Evolutionary conservation across 176 grass and related monocot genomes (phyloP).

Genomic region (Paspalum vaginatum): DNA sequence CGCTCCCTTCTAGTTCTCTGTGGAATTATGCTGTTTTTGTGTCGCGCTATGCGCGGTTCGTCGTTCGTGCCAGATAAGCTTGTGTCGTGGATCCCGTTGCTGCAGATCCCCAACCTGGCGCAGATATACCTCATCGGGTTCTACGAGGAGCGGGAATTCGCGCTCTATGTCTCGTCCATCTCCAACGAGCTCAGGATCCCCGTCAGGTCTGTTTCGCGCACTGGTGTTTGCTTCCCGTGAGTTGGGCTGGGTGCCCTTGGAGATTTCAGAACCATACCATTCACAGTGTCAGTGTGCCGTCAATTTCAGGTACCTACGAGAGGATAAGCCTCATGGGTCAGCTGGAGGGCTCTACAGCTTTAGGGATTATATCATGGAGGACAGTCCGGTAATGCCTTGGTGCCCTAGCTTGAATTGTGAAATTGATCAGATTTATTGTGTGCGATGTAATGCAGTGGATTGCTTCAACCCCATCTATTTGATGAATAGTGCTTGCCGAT

Average conservation of each 20-base stretch:
- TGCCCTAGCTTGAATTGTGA: slow-evolving; percentile 30
- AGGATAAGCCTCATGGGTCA: slow-evolving; percentile 96
- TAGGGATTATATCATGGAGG: slow-evolving; percentile 95
- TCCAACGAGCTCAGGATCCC: slow-evolving; percentile 95
- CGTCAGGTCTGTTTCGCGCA: slow-evolving; percentile 58
- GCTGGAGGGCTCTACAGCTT: slow-evolving; percentile 97
- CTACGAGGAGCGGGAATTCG: slow-evolving; percentile 95
- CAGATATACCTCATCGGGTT: slow-evolving; percentile 99
- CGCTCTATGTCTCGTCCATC: slow-evolving; percentile 94
- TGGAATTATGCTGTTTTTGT: background rate
- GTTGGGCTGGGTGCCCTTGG: background rate
- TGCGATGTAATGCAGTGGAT: background rate
- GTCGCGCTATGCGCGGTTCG: background rate
- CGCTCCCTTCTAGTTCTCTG: background rate
- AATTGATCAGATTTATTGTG: background rate
- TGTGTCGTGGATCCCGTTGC: slow-evolving; percentile 26
- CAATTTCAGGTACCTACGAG: slow-evolving; percentile 79
- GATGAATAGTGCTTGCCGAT: background rate
- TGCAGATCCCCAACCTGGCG: slow-evolving; percentile 92
- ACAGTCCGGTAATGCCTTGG: slow-evolving; percentile 61
- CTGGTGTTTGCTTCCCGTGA: background rate
- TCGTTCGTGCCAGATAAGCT: background rate
- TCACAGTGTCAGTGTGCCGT: background rate
- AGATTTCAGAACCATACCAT: background rate
- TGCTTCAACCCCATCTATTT: background rate